These are phyloP conservation scores for Goffeauzyma gilvescens DNA, from an alignment of 768 basidiomycete species.

Conservation along the genomic window DNA sequence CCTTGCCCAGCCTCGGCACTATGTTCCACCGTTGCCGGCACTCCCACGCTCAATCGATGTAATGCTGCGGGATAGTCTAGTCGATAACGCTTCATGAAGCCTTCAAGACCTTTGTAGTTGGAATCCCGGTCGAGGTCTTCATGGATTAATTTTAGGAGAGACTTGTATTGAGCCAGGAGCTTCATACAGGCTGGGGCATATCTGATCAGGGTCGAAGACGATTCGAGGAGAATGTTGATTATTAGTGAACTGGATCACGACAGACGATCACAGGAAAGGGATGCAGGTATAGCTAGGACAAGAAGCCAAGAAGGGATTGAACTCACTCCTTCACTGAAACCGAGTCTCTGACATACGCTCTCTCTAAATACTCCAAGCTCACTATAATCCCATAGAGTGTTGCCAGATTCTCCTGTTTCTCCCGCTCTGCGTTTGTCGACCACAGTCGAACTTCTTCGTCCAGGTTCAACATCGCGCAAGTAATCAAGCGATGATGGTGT, in stretches of 20 bases:
- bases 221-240: not conserved
- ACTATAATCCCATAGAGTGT: constrained; percentile 85
- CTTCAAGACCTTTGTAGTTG: constrained; percentile 40
- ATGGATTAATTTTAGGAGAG: constrained; percentile 85
- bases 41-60: constrained; percentile 73
- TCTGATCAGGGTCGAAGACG: constrained; percentile 37
- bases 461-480: constrained; percentile 33
- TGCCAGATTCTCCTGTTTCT: constrained; percentile 66
- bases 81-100: constrained; percentile 82
- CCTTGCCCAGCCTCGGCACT: constrained; percentile 45
- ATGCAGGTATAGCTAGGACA: not conserved
- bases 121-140: constrained; percentile 49
- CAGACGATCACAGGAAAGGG: not conserved
- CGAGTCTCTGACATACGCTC: constrained; percentile 84
- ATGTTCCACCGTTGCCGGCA: constrained; percentile 92
- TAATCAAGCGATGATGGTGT: no score
- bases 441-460: constrained; percentile 87
- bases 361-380: constrained; percentile 79
- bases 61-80: constrained; percentile 87
- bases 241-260: not conserved
- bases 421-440: constrained; percentile 69
- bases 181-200: constrained; percentile 92
- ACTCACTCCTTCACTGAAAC: constrained; percentile 78
- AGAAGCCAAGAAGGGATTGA: not conserved
- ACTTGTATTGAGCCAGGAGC: constrained; percentile 91